phyloP scores from a whole-genome alignment of 2,329 filamentous ascomycete species.

The Triangularia setosa region DNA sequence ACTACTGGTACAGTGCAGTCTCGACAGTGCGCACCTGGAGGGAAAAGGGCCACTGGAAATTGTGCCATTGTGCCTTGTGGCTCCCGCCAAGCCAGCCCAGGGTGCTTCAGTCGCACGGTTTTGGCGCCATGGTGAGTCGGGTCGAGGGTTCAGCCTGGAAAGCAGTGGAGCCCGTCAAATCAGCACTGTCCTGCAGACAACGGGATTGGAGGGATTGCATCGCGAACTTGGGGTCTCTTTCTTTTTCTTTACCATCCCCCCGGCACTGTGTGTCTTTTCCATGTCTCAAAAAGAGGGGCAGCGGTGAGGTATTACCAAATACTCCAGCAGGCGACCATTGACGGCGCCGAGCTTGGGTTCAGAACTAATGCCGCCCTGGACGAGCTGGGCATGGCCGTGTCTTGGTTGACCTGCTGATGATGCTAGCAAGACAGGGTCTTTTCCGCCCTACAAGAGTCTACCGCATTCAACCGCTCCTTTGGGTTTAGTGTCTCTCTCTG shows the following conservation, averaged over 20 bases:
- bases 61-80: constrained; percentile 6
- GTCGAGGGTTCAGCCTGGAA: constrained; percentile 15
- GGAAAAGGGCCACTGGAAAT: background rate
- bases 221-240: too few relatives aligned
- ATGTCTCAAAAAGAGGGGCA: background rate
- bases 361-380: constrained; percentile 4
- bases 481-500: too few relatives aligned
- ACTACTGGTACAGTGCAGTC: background rate
- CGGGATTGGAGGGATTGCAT: too few relatives aligned
- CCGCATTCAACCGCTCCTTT: too few relatives aligned
- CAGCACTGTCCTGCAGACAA: too few relatives aligned
- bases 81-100: constrained; percentile 4
- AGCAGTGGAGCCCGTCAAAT: constrained; percentile 6
- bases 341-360: background rate
- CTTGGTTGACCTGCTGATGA: constrained; percentile 1
- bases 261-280: background rate
- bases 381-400: constrained; percentile 1
- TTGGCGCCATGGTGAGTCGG: constrained; percentile 11
- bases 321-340: background rate
- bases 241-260: too few relatives aligned
- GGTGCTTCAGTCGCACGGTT: constrained; percentile 2
- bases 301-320: background rate
- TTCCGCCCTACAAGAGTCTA: background rate
- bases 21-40: background rate
- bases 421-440: background rate